Percentiles rank a stretch among this genome's conserved stretches.
phyloP scores from a whole-genome alignment of 1,284 basidiomycete genomes.

The Hortiboletus rubellus region DNA sequence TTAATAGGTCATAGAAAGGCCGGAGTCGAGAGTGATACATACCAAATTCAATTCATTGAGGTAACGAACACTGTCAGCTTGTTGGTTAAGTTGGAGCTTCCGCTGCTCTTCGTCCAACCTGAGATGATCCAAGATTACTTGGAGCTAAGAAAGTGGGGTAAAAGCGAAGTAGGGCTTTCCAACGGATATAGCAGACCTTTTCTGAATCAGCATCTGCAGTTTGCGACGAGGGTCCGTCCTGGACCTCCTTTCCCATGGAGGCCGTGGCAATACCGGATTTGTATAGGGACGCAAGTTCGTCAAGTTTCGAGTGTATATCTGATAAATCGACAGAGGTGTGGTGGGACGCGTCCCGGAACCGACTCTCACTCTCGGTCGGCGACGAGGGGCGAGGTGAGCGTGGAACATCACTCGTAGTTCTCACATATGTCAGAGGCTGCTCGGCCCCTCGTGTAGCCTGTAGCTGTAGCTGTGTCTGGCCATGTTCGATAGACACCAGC shows the following conservation, averaged over 20 bases:
- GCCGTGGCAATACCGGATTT: constrained; percentile 9
- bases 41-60: constrained; percentile 72
- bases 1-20: background rate
- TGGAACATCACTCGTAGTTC: constrained; percentile 7
- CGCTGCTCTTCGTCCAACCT: constrained; percentile 49
- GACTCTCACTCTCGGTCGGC: background rate
- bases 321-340: constrained; percentile 16
- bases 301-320: constrained; percentile 30
- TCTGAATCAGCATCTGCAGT: constrained; percentile 16
- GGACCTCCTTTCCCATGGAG: constrained; percentile 3
- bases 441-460: constrained; percentile 10
- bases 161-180: background rate
- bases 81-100: constrained; percentile 54
- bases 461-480: constrained; percentile 19
- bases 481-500: constrained; percentile 28
- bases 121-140: constrained; percentile 47
- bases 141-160: constrained; percentile 34
- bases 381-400: constrained; percentile 1
- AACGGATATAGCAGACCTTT: constrained; percentile 20
- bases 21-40: constrained; percentile 18
- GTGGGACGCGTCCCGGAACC: background rate
- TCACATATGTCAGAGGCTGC: background rate
- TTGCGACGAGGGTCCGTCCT: background rate
- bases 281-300: constrained; percentile 28
- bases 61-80: constrained; percentile 51